phyloP scores from a whole-genome alignment of 1,284 basidiomycete genomes.

The Sanghuangporus weigelae region DNA sequence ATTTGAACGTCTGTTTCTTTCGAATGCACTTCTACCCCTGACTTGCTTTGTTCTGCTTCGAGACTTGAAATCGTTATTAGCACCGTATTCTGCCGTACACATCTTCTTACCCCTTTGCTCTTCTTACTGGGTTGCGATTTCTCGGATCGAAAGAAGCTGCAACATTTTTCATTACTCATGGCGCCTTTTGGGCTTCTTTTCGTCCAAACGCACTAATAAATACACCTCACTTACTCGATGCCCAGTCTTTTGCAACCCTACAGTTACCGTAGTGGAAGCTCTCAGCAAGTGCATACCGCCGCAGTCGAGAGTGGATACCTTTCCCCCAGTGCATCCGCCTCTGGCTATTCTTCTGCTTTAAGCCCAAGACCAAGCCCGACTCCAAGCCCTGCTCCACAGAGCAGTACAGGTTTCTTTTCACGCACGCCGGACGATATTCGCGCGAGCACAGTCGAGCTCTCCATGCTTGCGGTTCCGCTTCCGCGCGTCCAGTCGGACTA shows the following conservation, averaged over 20 bases:
- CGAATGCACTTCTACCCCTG: background rate
- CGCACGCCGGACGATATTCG: conserved; percentile 55
- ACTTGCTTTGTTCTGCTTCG: background rate
- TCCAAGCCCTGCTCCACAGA: background rate
- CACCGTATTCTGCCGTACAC: background rate
- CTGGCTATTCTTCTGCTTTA: background rate
- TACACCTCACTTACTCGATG: background rate
- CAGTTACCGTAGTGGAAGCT: background rate
- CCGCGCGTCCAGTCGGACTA: conserved; percentile 14
- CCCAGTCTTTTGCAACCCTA: conserved; percentile 9
- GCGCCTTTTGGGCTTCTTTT: background rate
- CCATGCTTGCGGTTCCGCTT: conserved; percentile 40
- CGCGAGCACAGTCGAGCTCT: conserved; percentile 59
- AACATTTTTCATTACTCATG: background rate
- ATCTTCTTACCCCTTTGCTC: background rate
- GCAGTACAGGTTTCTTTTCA: conserved; percentile 9
- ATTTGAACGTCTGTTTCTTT: background rate
- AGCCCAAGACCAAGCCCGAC: background rate
- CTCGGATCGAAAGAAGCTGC: background rate
- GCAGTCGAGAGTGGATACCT: background rate
- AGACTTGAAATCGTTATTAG: background rate
- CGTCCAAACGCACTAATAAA: background rate
- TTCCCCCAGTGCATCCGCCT: background rate
- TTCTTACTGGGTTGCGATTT: background rate
- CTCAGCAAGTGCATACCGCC: background rate